phyloP scores from a whole-genome alignment of 768 basidiomycete genomes.

The Scleroderma bovista region DNA sequence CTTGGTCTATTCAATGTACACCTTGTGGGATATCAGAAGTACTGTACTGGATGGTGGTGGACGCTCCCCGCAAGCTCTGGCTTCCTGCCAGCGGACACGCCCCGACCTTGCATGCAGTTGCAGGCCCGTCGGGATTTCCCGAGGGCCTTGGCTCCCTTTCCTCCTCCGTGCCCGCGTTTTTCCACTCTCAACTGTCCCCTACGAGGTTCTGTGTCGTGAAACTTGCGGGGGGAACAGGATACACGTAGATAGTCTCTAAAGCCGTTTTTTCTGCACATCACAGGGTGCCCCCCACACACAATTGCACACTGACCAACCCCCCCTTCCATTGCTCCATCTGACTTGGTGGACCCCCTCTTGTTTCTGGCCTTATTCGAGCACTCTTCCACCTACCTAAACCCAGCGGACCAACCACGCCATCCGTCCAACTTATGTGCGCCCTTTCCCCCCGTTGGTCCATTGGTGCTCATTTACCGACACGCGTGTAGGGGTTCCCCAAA shows the following conservation, averaged over 20 bases:
- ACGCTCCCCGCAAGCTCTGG: neutral
- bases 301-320: neutral
- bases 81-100: neutral
- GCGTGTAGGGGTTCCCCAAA: conserved; percentile 23
- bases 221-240: conserved; percentile 6
- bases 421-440: neutral
- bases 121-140: conserved; percentile 23
- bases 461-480: conserved; percentile 15
- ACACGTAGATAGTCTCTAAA: conserved; percentile 10
- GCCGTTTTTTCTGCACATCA: conserved; percentile 1
- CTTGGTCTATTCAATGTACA: conserved; percentile 8
- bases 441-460: neutral
- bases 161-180: conserved; percentile 16
- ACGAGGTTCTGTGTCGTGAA: conserved; percentile 6
- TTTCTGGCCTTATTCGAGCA: neutral
- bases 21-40: conserved; percentile 4
- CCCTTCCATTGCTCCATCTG: neutral
- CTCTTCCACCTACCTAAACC: neutral
- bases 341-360: neutral
- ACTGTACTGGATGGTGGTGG: neutral
- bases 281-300: conserved; percentile 1
- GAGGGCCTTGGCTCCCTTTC: conserved; percentile 12
- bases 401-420: neutral
- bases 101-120: conserved; percentile 15
- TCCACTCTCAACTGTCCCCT: conserved; percentile 6